Evolutionary conservation across 2,329 filamentous ascomycete genomes (phyloP), one percentile per base, ranked within the genome.

Genomic region (Venturia oleaginea): DNA sequence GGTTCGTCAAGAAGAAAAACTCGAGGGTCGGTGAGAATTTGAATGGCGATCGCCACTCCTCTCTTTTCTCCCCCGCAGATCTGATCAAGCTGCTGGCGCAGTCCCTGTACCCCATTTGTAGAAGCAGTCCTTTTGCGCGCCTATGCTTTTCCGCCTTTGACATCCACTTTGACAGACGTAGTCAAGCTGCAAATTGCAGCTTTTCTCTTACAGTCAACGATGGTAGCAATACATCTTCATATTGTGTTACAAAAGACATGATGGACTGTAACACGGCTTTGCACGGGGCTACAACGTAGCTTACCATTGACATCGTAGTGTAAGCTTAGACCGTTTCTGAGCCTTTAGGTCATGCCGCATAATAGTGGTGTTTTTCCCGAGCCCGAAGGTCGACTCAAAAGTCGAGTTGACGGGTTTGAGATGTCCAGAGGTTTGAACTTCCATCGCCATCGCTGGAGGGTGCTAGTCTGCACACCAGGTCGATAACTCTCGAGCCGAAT

Each of bases 361-460:
- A 92, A 78, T 0, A 91, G 77, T 0, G 87, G 89, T 0, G 88
- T 91, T 73, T 92, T 92, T 0, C 89, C 89, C 57, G 85, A 88
- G 0, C 89, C 89, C 0, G 88, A 91, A 0, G 89, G 89, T 0
- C 89, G 89, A 88, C 92, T 91, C 67, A 92, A n/a, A n/a, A n/a
- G n/a, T n/a, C n/a, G n/a, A n/a, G n/a, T n/a, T n/a, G n/a, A n/a
- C n/a, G n/a, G n/a, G n/a, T n/a, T 89, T 30, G 76, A 13, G 92
- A n/a, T 91, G 0, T 74, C 69, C 17, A 79, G 61, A 6, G 19
- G 67, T 68, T 74, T 73, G 1, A 70, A 72, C 22, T 70, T 84
- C 69, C 79, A 81, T 10, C 13, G 40, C 17, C 19, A 22, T 27
- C 83, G 83, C 1, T 77, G 75, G 0, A 80, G 65, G 0, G 79